Conservation (phyloP, 2,329 filamentous ascomycete genomes). For the Fusarium sororula region DNA sequence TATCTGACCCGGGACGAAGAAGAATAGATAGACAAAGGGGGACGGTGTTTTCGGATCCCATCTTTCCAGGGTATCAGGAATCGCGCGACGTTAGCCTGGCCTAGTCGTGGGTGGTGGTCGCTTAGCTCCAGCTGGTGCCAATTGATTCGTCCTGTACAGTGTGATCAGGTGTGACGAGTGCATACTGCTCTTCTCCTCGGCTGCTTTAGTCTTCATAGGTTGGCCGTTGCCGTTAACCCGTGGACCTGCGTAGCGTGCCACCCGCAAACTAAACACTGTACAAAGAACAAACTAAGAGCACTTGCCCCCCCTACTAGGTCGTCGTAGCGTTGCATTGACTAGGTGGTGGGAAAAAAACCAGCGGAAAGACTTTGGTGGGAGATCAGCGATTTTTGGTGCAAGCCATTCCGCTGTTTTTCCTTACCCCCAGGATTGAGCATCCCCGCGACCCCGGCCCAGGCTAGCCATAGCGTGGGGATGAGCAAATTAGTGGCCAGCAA, state of each 20-base stretch:
- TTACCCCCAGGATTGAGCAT: neutral
- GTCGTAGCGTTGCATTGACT: neutral
- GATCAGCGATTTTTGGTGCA: no score
- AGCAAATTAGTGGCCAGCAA: neutral
- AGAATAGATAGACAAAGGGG: constrained; percentile 34
- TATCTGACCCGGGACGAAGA: constrained; percentile 20
- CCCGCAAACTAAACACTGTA: neutral
- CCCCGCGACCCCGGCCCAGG: neutral
- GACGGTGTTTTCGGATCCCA: constrained; percentile 39
- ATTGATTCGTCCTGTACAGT: neutral
- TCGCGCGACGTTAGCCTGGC: neutral
- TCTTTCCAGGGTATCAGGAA: constrained; percentile 42
- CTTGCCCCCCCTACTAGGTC: neutral
- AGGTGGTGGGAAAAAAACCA: no score
- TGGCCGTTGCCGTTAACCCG: neutral
- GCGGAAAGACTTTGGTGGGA: no score
- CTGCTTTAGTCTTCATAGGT: neutral
- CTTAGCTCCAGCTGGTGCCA: neutral
- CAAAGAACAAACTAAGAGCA: neutral
- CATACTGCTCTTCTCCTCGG: neutral
- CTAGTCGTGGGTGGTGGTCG: neutral
- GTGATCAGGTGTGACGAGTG: neutral
- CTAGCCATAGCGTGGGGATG: neutral
- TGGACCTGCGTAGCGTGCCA: neutral
- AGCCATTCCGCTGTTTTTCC: no score